Base-by-base conservation (phyloP, 1,284 basidiomycete species). In the Chalciporus piperatoides region DNA sequence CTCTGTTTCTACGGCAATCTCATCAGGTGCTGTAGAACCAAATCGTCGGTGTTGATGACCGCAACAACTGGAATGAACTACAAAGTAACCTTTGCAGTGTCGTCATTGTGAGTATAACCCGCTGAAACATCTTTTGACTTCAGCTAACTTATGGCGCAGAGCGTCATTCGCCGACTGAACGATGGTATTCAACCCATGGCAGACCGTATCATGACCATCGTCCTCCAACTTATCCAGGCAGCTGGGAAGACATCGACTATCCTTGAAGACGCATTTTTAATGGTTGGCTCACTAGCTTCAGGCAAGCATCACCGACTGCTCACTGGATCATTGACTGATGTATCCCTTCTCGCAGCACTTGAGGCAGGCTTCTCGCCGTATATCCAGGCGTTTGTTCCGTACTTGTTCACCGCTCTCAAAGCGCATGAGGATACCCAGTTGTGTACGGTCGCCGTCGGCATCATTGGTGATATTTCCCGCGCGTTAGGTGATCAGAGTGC, bases 51-150 rank as follows among this genome's bases (percentile, higher is more conserved):
- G 79, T 88, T 38, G 96, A 99, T 70, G 96, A 99, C 68, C 84
- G 92, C 58, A 96, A 96, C 72, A 99, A 98, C 76, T 98, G 96
- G 93, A 96, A 95, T 65, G 96, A 99, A 69, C 77, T 99, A 37
- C 95, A 98, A 70, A 90, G 92, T 71, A 97, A 96, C 71, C 81
- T 98, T 62, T 97, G 94, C 71, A 87, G 88, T 54, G 90, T 97
- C 41, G 76, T 93, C 50, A 89, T 91, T 47, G 90, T 91, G 62
- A 64, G 86, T 12, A 75, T 21, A 24, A 24, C 17, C 48, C 39
- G 37, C 32, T 40, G 17, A 28, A 12, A 17, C 17, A 15, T 37
- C 23, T 6, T 50, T 44, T 24, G 3, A 37, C 17, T 15, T 51
- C 12, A 45, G 32, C 37, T 51, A 48, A 46, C 56, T 7, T 51